Evolutionary conservation across 495 filamentous ascomycete genomes (phyloP).

Genomic region (Aspergillus ostianus): DNA sequence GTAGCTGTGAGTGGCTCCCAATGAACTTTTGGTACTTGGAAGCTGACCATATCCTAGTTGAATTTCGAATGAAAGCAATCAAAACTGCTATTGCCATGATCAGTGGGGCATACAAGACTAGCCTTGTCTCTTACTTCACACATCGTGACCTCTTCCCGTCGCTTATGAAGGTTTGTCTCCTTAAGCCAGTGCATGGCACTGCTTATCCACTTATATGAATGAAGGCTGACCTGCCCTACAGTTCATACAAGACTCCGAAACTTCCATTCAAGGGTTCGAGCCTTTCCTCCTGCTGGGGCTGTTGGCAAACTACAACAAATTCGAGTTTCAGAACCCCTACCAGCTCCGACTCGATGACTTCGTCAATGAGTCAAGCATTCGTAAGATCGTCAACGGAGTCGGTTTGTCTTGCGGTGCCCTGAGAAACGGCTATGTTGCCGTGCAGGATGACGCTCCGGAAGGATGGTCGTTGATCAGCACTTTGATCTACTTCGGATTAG

Average conservation of each 20-base stretch:
- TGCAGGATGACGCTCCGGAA: conserved; percentile 89
- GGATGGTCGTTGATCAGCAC: conserved; percentile 83
- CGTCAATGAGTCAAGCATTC: conserved; percentile 85
- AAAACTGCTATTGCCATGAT: conserved; percentile 77
- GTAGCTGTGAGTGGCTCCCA: conserved; percentile 53
- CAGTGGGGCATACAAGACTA: conserved; percentile 93
- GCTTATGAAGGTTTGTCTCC: conserved; percentile 76
- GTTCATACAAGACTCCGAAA: conserved; percentile 83
- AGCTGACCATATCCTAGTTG: too few relatives aligned
- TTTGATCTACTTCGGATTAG: conserved; percentile 80
- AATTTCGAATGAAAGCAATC: conserved; percentile 75
- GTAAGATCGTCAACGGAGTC: conserved; percentile 74
- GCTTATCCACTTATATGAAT: not conserved
- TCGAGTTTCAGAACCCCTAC: conserved; percentile 97
- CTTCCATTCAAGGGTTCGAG: conserved; percentile 57
- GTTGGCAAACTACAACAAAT: conserved; percentile 99
- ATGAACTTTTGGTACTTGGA: conserved; percentile 3
- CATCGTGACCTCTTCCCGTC: conserved; percentile 92
- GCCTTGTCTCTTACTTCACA: conserved; percentile 89
- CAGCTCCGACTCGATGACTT: conserved; percentile 94
- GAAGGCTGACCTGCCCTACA: conserved; percentile 28
- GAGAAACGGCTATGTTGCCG: conserved; percentile 76
- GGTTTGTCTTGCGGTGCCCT: conserved; percentile 63
- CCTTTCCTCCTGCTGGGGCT: conserved; percentile 83
- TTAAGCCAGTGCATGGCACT: not conserved